Base-by-base conservation (phyloP, 2,329 filamentous ascomycete genomes). In the Phialemoniopsis sp. region DNA sequence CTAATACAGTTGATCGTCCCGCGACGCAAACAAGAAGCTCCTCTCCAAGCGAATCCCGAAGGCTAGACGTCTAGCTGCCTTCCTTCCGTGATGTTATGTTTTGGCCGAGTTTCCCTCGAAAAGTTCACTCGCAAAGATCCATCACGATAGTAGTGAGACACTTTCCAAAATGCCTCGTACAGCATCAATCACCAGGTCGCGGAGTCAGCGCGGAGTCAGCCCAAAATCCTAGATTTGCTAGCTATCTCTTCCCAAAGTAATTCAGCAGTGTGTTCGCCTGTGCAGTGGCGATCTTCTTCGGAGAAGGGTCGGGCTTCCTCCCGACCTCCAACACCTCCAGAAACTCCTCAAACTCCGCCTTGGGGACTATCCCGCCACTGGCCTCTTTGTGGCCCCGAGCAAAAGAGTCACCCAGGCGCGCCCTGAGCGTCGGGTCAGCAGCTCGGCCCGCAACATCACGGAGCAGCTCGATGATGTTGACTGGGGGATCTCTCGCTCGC, bases 381-480 rank as follows among this genome's bases (percentile, higher is more conserved):
- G 81, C 82, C 51, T 84, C 80, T 43, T 80, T 82, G 46, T 86
- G 82, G 0, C 82, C 82, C 38, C 74, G 67, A 1, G 80, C 82
- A 51, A 85, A 86, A 18, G 71, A 79, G 35, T 80, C 72, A 0
- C 82, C 81, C 10, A 85, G 51, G 13, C 79, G 58, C 39, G 73
- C 63, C 4, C 58, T 50, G 39, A 67, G 44, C 5, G 59, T 66
- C 26, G 58, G 51, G 28, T 64, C 61, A 10, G 59, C 57, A 14
- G 62, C 63, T 13, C 49, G 52, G 29, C 62, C 61, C 21, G 76
- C 80, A 32, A 78, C 70, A 2, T 56, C 64, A 48, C 69, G 67
- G 18, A 85, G 50, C 3, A 68, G 70, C 48, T 75, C 67, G 38
- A 85, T 84, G 39, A 85, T 82, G 42, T 85, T 75, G 9, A 85